phyloP scores from a whole-genome alignment of 768 basidiomycete species.

The Neoboletus brunneissimus region DNA sequence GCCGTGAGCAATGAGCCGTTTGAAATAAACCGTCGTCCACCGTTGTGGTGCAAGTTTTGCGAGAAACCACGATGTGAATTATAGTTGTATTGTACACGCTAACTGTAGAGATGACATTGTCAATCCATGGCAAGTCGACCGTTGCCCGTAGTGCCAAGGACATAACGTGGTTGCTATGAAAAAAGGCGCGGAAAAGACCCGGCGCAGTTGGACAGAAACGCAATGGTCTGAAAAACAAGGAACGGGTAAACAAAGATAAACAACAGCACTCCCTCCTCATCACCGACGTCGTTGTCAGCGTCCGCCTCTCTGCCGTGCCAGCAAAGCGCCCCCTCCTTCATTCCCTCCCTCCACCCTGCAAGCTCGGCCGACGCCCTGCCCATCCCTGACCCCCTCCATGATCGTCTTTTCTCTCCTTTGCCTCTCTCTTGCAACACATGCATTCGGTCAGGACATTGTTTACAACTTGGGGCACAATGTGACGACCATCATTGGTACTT shows the following conservation, averaged over 20 bases:
- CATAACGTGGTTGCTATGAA: background rate
- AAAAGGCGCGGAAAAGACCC: background rate
- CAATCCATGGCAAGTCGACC: background rate
- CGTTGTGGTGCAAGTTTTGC: background rate
- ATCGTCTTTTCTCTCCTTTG: constrained; percentile 26
- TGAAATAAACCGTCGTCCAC: background rate
- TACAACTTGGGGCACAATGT: constrained; percentile 57
- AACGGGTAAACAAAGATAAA: constrained; percentile 26
- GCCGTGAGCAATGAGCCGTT: background rate
- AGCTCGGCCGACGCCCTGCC: background rate
- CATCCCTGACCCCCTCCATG: background rate
- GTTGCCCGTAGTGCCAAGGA: background rate
- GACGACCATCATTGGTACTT: constrained; percentile 74
- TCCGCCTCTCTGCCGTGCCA: constrained; percentile 12
- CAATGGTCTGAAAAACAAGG: constrained; percentile 10
- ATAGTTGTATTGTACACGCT: background rate
- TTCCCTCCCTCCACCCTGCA: background rate
- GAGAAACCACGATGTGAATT: background rate
- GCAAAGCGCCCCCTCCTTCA: constrained; percentile 2
- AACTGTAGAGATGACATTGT: background rate
- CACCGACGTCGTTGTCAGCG: constrained; percentile 34
- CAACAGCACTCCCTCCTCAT: constrained; percentile 15
- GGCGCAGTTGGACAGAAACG: constrained; percentile 2
- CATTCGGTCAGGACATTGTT: constrained; percentile 33
- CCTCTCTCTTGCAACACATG: constrained; percentile 27